A percentile compares a stretch with the other conserved stretches of the same genome.
Conservation (phyloP, 257 asterid genomes). For the Solanum chaucha region DNA sequence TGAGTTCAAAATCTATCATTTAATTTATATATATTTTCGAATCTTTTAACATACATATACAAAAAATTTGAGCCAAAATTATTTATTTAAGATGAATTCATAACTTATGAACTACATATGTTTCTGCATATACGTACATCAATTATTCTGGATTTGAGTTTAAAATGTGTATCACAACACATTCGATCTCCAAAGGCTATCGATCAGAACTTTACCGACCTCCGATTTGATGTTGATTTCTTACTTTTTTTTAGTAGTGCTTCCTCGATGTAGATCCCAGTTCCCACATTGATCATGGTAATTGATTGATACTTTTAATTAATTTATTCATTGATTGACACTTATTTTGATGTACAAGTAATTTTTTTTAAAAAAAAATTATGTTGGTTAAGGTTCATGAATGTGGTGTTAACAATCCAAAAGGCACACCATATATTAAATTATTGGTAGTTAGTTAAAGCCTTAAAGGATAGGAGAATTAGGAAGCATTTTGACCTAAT, state of each 20-base stretch:
- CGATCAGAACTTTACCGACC: background rate
- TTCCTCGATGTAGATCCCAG: background rate
- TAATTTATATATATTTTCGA: background rate
- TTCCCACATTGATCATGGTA: background rate
- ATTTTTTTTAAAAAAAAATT: no score
- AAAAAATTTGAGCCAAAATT: no score
- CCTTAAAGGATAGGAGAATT: background rate
- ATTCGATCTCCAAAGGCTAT: background rate
- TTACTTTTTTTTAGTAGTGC: background rate
- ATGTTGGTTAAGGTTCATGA: background rate
- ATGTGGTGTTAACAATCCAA: background rate
- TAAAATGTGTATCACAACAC: background rate
- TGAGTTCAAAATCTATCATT: background rate
- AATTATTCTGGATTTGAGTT: background rate
- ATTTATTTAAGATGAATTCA: background rate
- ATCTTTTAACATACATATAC: no score
- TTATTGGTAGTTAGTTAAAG: no score
- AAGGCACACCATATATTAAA: background rate
- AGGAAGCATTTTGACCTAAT: background rate
- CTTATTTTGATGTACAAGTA: background rate
- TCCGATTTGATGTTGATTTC: no score
- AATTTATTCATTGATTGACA: background rate
- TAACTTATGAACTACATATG: background rate
- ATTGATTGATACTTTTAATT: background rate
- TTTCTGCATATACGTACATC: rapidly evolving